Base-by-base conservation (phyloP, 208 protist species). In the Trypanosoma melophagium region DNA sequence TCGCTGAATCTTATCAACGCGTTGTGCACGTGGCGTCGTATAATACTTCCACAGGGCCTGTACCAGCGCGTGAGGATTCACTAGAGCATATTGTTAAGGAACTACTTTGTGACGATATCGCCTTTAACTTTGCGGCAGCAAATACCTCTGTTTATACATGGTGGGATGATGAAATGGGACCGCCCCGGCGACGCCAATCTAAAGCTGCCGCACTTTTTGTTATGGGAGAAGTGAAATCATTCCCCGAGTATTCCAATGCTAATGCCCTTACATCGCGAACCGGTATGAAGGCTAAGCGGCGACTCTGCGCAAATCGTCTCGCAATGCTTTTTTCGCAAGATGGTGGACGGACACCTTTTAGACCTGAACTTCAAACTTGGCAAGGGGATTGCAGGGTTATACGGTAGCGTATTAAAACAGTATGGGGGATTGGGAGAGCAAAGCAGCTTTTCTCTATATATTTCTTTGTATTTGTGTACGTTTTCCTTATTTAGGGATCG, bases 31-130 rank as follows among this genome's bases (percentile, higher is more conserved):
- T 59, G 2, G 25, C 22, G 2, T 25, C 22, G 1, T 64, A 51
- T 42, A 16, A 21, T 10, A 53, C 59, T 7, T 31, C 17, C 17
- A 14, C 16, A 42, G 13, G 31, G 2, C 12, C 28, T 35, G 2
- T 50, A n/a, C 38, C 45, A n/a, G 59, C 7, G 4, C 21, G 49
- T n/a, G 47, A 62, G 8, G 59, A 60, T 10, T 52, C 42, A 7
- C 2, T 65, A 7, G 25, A 60, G 17, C 40, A n/a, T 31, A 68
- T 73, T 47, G 66, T 78, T 14, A 22, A 38, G 22, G 63, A 71
- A 45, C 47, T 78, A 2, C 40, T 78, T 7, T 78, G 72, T 60
- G 72, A 76, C 41, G 72, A 76, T 45, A 78, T 78, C 25, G 72
- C 72, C 24, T 74, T 78, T 25, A 78, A 78, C 50, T 78, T 60